These are phyloP conservation scores for Globisporangium nodosum DNA, from an alignment of 352 stramenopile genomes.

Conservation along the genomic window DNA sequence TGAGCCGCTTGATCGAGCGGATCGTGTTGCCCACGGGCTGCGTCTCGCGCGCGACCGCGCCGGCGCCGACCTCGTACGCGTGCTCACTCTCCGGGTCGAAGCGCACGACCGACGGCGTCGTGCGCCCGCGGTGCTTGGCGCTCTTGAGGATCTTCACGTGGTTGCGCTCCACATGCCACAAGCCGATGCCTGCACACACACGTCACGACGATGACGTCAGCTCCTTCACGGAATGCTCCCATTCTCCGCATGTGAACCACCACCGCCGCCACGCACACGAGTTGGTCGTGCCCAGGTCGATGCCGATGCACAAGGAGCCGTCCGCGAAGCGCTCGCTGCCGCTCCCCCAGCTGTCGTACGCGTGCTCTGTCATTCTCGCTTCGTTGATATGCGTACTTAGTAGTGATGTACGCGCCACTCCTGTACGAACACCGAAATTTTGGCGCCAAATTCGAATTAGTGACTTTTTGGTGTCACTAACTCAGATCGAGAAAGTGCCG, in stretches of 20 bases:
- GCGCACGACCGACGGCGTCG: slow-evolving; percentile 74
- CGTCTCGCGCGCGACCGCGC: slow-evolving; percentile 46
- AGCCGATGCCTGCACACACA: slow-evolving; percentile 40
- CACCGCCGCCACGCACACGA: slow-evolving; percentile 74
- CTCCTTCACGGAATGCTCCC: too few relatives aligned
- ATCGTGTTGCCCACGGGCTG: slow-evolving; percentile 65
- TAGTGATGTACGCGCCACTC: not conserved
- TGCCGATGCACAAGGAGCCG: slow-evolving; percentile 91
- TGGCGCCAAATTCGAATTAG: not conserved
- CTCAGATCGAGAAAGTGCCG: not conserved
- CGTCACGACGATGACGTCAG: not conserved
- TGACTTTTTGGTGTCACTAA: not conserved
- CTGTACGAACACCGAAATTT: not conserved
- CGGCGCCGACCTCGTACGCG: slow-evolving; percentile 43
- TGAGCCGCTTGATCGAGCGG: slow-evolving; percentile 76
- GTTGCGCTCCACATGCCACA: slow-evolving; percentile 77
- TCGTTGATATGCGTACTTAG: not conserved
- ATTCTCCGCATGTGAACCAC: too few relatives aligned
- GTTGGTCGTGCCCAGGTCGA: slow-evolving; percentile 99
- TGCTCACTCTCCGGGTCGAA: slow-evolving; percentile 49
- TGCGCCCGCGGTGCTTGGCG: slow-evolving; percentile 46
- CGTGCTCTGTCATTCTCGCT: slow-evolving; percentile 19
- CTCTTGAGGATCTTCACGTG: slow-evolving; percentile 87
- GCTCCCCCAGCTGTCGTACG: slow-evolving; percentile 80
- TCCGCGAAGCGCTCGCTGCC: slow-evolving; percentile 62